Percentiles rank a stretch among this genome's conserved stretches.
These are phyloP conservation scores for Nitzschia inconspicua DNA, from an alignment of 108 stramenopile genomes.

Conservation along the genomic window DNA sequence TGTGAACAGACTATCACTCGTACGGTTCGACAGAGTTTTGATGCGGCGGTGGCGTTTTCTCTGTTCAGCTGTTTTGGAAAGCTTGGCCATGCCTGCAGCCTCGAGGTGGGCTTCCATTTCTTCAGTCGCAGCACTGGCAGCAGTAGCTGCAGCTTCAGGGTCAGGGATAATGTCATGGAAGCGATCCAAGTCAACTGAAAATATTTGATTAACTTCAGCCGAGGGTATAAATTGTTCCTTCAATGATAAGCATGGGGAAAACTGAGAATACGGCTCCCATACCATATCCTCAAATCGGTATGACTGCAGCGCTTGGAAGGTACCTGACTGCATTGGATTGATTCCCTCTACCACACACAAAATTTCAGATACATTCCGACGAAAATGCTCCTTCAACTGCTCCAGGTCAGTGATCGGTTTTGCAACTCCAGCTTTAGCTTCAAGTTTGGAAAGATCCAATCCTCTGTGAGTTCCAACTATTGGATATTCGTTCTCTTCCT, in stretches of 20 bases:
- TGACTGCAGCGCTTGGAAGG: slow-evolving; percentile 76
- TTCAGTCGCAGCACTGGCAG: too few species aligned
- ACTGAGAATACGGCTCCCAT: too few species aligned
- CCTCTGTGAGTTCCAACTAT: slow-evolving; percentile 8
- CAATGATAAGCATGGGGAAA: too few species aligned
- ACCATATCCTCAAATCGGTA: slow-evolving; percentile 78
- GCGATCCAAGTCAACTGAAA: slow-evolving; percentile 40
- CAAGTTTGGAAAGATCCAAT: slow-evolving; percentile 24
- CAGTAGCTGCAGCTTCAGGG: too few species aligned
- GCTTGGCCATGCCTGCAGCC: too few species aligned
- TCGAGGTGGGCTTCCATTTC: too few species aligned
- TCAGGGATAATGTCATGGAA: slow-evolving; percentile 43
- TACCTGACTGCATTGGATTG: slow-evolving; percentile 56
- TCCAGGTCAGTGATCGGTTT: slow-evolving; percentile 30
- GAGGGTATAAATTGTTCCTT: too few species aligned
- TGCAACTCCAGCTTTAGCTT: slow-evolving; percentile 35
- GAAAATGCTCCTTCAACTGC: slow-evolving; percentile 36
- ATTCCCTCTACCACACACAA: slow-evolving; percentile 73
- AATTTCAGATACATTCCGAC: slow-evolving; percentile 46
- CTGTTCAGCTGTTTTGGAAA: too few species aligned
- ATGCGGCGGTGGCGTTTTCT: too few species aligned
- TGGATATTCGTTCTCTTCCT: slow-evolving; percentile 46
- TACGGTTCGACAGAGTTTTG: too few species aligned
- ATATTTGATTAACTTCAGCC: too few species aligned
- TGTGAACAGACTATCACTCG: too few species aligned